phyloP scores from a whole-genome alignment of 768 basidiomycete genomes.

The Phanerochaete carnosa region DNA sequence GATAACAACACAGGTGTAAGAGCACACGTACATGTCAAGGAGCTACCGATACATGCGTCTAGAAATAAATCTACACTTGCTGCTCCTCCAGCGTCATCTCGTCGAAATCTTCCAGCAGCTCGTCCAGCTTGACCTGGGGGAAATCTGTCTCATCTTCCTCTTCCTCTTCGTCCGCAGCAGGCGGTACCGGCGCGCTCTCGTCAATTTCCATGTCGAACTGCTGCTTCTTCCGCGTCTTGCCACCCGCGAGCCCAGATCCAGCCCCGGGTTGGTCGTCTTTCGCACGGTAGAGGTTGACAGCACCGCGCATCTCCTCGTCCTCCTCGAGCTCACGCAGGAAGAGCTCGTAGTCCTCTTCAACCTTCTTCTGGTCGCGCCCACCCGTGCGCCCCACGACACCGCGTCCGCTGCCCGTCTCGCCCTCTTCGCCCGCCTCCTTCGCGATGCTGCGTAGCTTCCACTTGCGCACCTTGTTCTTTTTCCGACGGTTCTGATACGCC shows the following conservation, averaged over 20 bases:
- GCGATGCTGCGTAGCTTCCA: conserved; percentile 94
- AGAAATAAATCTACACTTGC: background rate
- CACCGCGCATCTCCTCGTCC: conserved; percentile 84
- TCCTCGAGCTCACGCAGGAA: conserved; percentile 95
- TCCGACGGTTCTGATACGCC: conserved; percentile 88
- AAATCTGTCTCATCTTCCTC: conserved; percentile 76
- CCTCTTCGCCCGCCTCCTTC: conserved; percentile 86
- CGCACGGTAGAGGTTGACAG: conserved; percentile 85
- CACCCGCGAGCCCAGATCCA: conserved; percentile 33
- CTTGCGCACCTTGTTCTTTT: conserved; percentile 79
- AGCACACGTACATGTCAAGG: background rate
- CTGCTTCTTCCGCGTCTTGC: conserved; percentile 39
- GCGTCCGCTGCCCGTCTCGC: conserved; percentile 69
- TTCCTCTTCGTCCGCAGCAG: conserved; percentile 33
- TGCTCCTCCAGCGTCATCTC: conserved; percentile 67
- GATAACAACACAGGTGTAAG: background rate
- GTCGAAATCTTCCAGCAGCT: conserved; percentile 89
- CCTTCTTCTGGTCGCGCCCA: conserved; percentile 86
- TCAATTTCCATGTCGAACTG: conserved; percentile 74
- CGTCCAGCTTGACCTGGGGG: conserved; percentile 82
- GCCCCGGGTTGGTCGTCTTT: conserved; percentile 52
- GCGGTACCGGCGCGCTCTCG: conserved; percentile 29
- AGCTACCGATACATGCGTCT: background rate
- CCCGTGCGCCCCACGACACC: conserved; percentile 91
- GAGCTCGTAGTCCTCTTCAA: conserved; percentile 94